Evolutionary conservation across 2,329 filamentous ascomycete genomes (phyloP), one percentile per base, ranked within the genome.

Genomic region (Orbilia quercus): DNA sequence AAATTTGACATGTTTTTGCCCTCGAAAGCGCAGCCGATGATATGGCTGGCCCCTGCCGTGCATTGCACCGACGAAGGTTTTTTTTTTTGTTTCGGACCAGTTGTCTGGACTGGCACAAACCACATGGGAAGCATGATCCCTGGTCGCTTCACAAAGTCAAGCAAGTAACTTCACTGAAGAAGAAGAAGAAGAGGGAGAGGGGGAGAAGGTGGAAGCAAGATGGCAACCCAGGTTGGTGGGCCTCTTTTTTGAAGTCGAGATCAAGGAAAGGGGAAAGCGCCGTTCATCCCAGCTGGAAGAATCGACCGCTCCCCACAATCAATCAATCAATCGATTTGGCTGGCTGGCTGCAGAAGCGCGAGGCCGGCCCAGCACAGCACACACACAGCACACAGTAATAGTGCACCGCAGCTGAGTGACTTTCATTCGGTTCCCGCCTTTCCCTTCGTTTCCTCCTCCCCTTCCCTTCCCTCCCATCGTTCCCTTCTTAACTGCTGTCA

Each of bases 201-300:
- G 48, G 22, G 34, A n/a, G 25, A 28, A 34, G 34, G 31, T 20
- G 25, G 48, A 23, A 60, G n/a, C n/a, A n/a, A n/a, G n/a, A 60
- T 31, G n/a, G 59, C 50, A 60, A 72, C 47, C 67, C 67, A 47
- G 67, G 67, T 72, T 72, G 59, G 67, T 65, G 67, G 67, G 67
- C 65, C 65, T 28, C 65, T 25, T 28, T 38, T 62, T 54, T 44
- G n/a, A n/a, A n/a, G n/a, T n/a, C n/a, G n/a, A n/a, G n/a, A n/a
- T 31, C 28, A 31, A 9, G 9, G 28, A 31, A 31, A 31, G 28
- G 28, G 28, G 28, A 31, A 31, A 31, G 28, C 28, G 28, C 28
- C 28, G n/a, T n/a, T n/a, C n/a, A 7, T 14, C 34, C 34, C 34
- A 36, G 34, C 34, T 36, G 34, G 34, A 7, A 14, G 34, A n/a